phyloP scores from a whole-genome alignment of 768 basidiomycete genomes.

The Termitomyces sp. region DNA sequence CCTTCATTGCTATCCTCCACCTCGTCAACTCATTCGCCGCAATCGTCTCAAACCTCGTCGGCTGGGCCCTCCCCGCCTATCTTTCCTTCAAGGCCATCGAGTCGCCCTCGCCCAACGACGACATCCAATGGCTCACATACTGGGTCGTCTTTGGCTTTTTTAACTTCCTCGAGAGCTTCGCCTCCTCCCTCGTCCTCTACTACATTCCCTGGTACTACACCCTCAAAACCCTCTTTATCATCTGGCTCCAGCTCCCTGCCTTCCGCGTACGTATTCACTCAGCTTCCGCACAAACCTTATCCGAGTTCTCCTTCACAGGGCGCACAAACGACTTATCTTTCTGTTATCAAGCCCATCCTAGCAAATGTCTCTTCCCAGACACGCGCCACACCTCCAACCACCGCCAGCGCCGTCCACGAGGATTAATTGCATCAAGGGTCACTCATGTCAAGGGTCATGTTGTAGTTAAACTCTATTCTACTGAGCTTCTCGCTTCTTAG shows the following conservation, averaged over 20 bases:
- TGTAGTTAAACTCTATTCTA: constrained; percentile 1
- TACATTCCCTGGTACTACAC: constrained; percentile 94
- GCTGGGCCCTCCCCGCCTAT: constrained; percentile 92
- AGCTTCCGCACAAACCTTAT: constrained; percentile 12
- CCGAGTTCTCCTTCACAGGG: constrained; percentile 43
- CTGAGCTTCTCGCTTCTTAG: not conserved
- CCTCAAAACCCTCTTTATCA: constrained; percentile 85
- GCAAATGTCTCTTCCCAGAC: constrained; percentile 47
- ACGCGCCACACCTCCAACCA: constrained; percentile 38
- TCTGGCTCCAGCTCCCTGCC: constrained; percentile 87
- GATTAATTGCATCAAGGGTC: constrained; percentile 7
- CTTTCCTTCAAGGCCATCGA: constrained; percentile 95
- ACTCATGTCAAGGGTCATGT: not conserved
- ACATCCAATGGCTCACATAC: constrained; percentile 96
- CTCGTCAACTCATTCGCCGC: constrained; percentile 87
- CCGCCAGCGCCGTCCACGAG: constrained; percentile 36
- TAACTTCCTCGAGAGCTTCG: constrained; percentile 88
- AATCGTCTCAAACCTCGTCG: constrained; percentile 91
- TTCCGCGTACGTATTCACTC: constrained; percentile 59
- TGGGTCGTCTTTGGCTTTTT: constrained; percentile 94
- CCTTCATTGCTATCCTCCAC: constrained; percentile 68
- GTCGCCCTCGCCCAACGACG: constrained; percentile 72
- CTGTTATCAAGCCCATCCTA: constrained; percentile 76
- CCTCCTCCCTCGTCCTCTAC: constrained; percentile 78
- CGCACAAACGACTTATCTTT: constrained; percentile 75